Percentiles rank a stretch among this genome's conserved stretches.
These are phyloP conservation scores for Keithomyces neogunnii DNA, from an alignment of 2,329 filamentous ascomycete species.

Conservation along the genomic window DNA sequence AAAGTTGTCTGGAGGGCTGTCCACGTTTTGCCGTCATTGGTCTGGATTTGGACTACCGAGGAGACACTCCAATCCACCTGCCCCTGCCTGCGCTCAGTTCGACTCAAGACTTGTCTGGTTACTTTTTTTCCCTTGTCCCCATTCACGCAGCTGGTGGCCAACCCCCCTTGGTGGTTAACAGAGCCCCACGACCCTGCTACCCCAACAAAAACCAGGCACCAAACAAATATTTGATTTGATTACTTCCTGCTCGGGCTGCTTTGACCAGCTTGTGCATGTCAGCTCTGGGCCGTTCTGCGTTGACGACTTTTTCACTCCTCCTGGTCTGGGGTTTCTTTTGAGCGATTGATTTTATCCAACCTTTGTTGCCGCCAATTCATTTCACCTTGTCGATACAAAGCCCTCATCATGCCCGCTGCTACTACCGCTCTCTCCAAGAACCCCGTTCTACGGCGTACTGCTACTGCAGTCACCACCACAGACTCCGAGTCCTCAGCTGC, in stretches of 20 bases:
- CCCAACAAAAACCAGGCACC: conserved; percentile 1
- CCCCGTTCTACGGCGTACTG: conserved; percentile 39
- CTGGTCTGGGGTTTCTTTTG: not conserved
- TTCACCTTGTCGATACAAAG: not conserved
- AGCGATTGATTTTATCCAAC: not conserved
- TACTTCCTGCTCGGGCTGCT: not conserved
- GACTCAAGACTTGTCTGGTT: not conserved
- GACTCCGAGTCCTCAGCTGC: conserved; percentile 47
- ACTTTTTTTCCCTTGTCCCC: not conserved
- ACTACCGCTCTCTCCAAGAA: conserved; percentile 33
- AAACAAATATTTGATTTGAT: not conserved
- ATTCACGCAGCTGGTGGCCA: not conserved
- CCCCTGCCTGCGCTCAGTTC: not conserved
- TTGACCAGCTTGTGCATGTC: not conserved
- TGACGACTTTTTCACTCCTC: not conserved
- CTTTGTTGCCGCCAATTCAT: not conserved
- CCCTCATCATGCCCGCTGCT: conserved; percentile 36
- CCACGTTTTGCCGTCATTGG: no score
- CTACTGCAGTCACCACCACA: conserved; percentile 38
- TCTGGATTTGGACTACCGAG: no score
- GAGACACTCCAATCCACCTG: not conserved
- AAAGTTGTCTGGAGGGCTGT: no score
- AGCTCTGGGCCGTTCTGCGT: not conserved
- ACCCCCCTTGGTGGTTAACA: not conserved
- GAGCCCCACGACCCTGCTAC: conserved; percentile 6